Percentiles rank a stretch among this genome's conserved stretches.
phyloP scores from a whole-genome alignment of 108 stramenopile species.

The Parietichytrium sp. region DNA sequence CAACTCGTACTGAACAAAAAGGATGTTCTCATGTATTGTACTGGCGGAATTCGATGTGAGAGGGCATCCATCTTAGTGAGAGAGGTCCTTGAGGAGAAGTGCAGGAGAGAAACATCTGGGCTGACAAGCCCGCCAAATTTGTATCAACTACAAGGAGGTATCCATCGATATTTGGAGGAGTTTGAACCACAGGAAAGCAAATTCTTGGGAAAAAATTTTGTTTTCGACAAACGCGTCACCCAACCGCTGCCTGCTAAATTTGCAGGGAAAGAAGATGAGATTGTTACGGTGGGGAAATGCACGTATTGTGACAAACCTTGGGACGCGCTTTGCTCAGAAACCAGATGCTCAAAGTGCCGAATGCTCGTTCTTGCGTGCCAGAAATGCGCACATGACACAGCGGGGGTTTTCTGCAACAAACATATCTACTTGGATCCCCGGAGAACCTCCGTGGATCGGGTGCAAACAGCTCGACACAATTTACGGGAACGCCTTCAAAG shows the following conservation, averaged over 20 bases:
- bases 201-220: conserved; percentile 1
- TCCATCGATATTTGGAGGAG: conserved; percentile 7
- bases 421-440: conserved; percentile 9
- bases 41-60: conserved; percentile 26
- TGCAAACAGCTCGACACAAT: too few relatives aligned
- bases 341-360: neutral
- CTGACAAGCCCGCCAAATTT: neutral
- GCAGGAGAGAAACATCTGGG: neutral
- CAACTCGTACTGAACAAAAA: neutral
- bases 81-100: conserved; percentile 15
- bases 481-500: too few relatives aligned
- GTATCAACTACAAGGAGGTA: conserved; percentile 10
- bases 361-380: conserved; percentile 10
- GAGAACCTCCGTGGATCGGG: too few relatives aligned
- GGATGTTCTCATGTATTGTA: conserved; percentile 38
- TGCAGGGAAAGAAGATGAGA: too few relatives aligned
- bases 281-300: neutral
- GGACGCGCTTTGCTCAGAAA: neutral
- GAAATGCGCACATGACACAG: neutral
- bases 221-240: neutral
- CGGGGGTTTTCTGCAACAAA: neutral
- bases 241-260: neutral
- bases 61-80: conserved; percentile 2
- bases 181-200: neutral
- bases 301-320: neutral